Conservation (phyloP, 495 filamentous ascomycete genomes). For the Penicillium pancosmium region DNA sequence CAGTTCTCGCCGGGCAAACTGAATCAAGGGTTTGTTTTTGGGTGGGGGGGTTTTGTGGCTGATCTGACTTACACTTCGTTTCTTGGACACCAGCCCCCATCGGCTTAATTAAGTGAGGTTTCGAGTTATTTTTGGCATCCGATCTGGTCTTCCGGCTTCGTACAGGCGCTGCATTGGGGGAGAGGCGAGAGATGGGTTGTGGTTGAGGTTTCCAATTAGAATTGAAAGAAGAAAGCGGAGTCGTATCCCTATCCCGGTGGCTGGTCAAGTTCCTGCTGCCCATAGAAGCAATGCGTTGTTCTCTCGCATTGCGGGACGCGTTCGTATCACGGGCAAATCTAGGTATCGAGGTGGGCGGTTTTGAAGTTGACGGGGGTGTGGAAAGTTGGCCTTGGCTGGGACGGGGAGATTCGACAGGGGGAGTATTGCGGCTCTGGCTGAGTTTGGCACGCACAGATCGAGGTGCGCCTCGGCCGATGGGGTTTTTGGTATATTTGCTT, state of each 20-base stretch:
- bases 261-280: slow-evolving; percentile 27
- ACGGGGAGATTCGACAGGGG: slow-evolving; percentile 48
- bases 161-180: slow-evolving; percentile 38
- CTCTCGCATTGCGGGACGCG: slow-evolving; percentile 84
- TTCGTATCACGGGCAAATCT: slow-evolving; percentile 93
- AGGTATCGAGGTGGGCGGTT: slow-evolving; percentile 60
- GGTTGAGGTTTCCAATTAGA: slow-evolving; percentile 81
- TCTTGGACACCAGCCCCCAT: slow-evolving; percentile 63
- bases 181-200: slow-evolving; percentile 63
- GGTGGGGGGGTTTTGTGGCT: too few species aligned
- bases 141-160: slow-evolving; percentile 61
- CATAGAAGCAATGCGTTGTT: slow-evolving; percentile 69
- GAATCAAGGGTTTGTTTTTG: neutral
- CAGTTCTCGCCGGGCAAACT: slow-evolving; percentile 12
- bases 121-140: slow-evolving; percentile 53
- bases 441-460: slow-evolving; percentile 63
- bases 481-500: slow-evolving; percentile 78
- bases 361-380: slow-evolving; percentile 52
- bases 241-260: slow-evolving; percentile 40
- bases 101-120: slow-evolving; percentile 73
- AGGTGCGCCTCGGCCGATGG: slow-evolving; percentile 69
- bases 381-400: slow-evolving; percentile 48
- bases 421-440: slow-evolving; percentile 52
- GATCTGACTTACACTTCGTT: slow-evolving; percentile 61
- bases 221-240: slow-evolving; percentile 63